phyloP scores from a whole-genome alignment of 208 protist species.

The Leishmania martiniquensis region DNA sequence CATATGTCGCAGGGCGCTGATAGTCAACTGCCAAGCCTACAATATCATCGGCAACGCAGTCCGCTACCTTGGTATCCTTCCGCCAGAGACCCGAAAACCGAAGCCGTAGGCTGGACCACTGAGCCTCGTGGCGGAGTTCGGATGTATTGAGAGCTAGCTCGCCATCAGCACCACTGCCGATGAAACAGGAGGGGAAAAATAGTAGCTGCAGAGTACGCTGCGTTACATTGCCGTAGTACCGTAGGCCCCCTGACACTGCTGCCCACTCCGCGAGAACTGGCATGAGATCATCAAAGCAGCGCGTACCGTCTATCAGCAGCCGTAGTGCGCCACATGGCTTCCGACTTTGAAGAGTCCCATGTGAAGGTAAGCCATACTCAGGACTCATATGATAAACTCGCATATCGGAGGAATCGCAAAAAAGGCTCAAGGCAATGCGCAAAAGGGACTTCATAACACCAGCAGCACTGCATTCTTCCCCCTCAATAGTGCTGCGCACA shows the following conservation, averaged over 20 bases:
- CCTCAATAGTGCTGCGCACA: neutral
- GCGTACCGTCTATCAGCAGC: constrained; percentile 20
- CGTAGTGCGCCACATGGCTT: constrained; percentile 13
- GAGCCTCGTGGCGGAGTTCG: neutral
- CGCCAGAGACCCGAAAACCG: constrained; percentile 10
- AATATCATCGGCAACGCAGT: neutral
- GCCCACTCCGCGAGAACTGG: constrained; percentile 23
- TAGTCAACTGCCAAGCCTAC: constrained; percentile 28
- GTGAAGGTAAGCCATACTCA: neutral
- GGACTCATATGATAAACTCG: neutral
- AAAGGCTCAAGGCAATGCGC: constrained; percentile 5
- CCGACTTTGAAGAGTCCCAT: neutral
- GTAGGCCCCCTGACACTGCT: constrained; percentile 5
- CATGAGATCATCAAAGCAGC: constrained; percentile 16
- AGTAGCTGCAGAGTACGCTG: constrained; percentile 17
- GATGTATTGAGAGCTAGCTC: neutral
- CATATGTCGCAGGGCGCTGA: constrained; percentile 8
- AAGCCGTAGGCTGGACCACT: constrained; percentile 14
- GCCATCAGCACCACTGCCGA: neutral
- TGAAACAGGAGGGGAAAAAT: constrained; percentile 2
- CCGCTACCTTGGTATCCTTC: neutral
- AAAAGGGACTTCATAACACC: neutral
- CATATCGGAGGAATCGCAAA: neutral
- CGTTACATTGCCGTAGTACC: constrained; percentile 26
- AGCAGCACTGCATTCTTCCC: neutral